Percentiles rank a stretch among this genome's conserved stretches.
phyloP scores from a whole-genome alignment of 352 stramenopile species.

The Phytophthora colocasiae region DNA sequence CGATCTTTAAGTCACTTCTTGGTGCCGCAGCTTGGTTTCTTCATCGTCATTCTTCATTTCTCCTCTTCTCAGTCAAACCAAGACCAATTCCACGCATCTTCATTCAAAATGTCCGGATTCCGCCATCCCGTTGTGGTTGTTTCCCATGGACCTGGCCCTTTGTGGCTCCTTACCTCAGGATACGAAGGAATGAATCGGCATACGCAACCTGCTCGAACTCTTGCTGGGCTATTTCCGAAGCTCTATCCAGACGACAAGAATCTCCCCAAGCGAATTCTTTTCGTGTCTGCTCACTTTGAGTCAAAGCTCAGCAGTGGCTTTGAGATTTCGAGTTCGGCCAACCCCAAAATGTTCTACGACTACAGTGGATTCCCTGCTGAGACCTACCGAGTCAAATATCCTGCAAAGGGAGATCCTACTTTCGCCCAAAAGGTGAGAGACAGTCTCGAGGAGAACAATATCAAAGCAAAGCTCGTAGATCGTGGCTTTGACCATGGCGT shows the following conservation, averaged over 20 bases:
- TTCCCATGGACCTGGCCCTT: constrained; percentile 61
- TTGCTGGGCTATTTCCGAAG: constrained; percentile 41
- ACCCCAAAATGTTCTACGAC: constrained; percentile 85
- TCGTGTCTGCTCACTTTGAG: constrained; percentile 91
- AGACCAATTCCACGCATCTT: not conserved
- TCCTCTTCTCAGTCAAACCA: not conserved
- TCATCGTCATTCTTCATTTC: not conserved
- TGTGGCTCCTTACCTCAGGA: constrained; percentile 54
- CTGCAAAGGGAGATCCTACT: constrained; percentile 68
- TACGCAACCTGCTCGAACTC: constrained; percentile 36
- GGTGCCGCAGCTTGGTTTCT: not conserved
- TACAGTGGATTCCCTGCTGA: constrained; percentile 91
- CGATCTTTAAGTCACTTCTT: constrained; percentile 2
- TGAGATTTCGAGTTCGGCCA: constrained; percentile 60
- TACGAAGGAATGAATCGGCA: constrained; percentile 23
- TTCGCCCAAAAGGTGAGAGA: constrained; percentile 75
- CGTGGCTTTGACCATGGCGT: constrained; percentile 93
- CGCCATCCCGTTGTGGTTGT: constrained; percentile 39
- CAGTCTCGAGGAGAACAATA: constrained; percentile 56
- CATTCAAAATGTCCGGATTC: constrained; percentile 7
- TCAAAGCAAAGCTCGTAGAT: constrained; percentile 51
- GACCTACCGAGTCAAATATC: constrained; percentile 88
- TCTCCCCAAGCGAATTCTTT: constrained; percentile 76
- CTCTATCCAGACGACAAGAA: constrained; percentile 43
- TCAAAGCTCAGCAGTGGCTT: constrained; percentile 36